Evolutionary conservation across 495 filamentous ascomycete genomes (phyloP).

Genomic region (Aspergillus sparsus): DNA sequence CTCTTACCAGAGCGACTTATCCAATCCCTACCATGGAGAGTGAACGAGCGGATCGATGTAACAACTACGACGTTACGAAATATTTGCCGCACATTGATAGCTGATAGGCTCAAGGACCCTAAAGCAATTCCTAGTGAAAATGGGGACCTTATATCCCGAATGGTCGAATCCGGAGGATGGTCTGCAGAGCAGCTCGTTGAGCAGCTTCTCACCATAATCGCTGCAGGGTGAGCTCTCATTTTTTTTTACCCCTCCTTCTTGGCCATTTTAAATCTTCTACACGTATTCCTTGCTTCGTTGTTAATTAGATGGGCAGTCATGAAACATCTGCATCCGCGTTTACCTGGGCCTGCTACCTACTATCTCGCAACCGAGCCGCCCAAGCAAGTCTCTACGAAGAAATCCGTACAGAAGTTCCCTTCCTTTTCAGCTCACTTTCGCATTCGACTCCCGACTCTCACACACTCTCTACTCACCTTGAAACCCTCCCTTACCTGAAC

Average conservation of each 20-base stretch:
- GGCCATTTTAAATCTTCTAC: background rate
- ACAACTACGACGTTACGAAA: background rate
- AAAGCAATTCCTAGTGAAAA: background rate
- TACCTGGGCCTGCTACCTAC: conserved; percentile 5
- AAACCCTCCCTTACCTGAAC: conserved; percentile 63
- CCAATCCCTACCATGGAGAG: conserved; percentile 1
- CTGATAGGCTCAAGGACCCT: background rate
- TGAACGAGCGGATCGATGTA: background rate
- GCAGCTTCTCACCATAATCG: conserved; percentile 4
- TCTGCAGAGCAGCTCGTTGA: background rate
- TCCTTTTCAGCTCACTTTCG: background rate
- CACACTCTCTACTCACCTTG: conserved; percentile 13
- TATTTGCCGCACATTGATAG: background rate
- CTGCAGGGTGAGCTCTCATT: background rate
- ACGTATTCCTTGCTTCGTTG: background rate
- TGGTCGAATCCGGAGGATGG: background rate
- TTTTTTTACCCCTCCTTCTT: background rate
- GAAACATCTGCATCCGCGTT: conserved; percentile 7
- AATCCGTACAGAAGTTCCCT: background rate
- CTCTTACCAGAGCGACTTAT: background rate
- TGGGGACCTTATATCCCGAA: background rate
- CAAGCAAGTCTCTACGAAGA: background rate
- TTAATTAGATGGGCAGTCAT: background rate
- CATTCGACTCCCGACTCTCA: background rate
- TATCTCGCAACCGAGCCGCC: background rate